Base-by-base conservation (phyloP, 495 filamentous ascomycete species). In the Aspergillus mulundensis region DNA sequence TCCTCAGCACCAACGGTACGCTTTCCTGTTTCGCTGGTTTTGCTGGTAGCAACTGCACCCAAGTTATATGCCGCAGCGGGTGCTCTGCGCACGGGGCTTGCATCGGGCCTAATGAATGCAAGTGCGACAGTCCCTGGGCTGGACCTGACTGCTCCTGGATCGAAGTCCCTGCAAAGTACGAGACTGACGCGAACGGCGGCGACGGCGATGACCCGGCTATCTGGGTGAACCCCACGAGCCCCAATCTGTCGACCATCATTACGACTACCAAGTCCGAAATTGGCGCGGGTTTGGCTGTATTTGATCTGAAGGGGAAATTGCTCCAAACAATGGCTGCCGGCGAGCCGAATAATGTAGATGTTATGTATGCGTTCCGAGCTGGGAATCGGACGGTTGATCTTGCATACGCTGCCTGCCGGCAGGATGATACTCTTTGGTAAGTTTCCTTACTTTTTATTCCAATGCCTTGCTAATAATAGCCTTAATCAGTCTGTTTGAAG, bases 361-460 rank as follows among this genome's bases (percentile, higher is more conserved):
- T 53, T 21, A 53, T 53, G 10, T 53, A 53, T 12, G 40, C 24
- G 0, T 53, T 53, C 38, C 21, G 19, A 1, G 15, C 25, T 5
- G 50, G 50, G 2, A 7, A 20, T 3, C 38, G 50, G 14, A 30
- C 14, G 8, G 15, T 53, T 21, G 50, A 53, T 18, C 39, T 53
- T 0, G 50, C 50, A 11, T 53, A 53, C 16, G 50, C 50, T 5
- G 50, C 50, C 3, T 53, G 50, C 18, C 38, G 50, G 8, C 15
- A 53, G 40, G 50, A 53, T 28, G 50, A 53, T n/a, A 53, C 50
- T 5, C 50, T 53, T 0, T 53, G 50, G 50, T 51, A 51, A 16
- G 34, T 25, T 7, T 8, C 24, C 23, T n/a, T n/a, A n/a, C n/a
- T n/a, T n/a, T n/a, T n/a, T n/a, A n/a, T n/a, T n/a, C n/a, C n/a